Evolutionary conservation across 768 basidiomycete species (phyloP).

Genomic region (Terana coerulea): DNA sequence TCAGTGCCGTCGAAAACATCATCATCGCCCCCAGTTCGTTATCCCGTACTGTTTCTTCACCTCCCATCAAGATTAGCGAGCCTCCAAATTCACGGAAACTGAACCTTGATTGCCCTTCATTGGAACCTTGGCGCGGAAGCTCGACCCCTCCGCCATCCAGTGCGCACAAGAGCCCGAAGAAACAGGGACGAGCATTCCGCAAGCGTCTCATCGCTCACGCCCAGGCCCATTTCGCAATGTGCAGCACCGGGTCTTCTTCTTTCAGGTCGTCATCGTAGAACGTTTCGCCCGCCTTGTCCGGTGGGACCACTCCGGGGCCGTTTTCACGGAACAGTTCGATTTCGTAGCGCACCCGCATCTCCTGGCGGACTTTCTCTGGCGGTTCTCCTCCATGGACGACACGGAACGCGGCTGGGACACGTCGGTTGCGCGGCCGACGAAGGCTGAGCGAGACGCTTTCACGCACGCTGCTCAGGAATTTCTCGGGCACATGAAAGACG

Average conservation of each 20-base stretch:
- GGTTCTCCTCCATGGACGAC: neutral
- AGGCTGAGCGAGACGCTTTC: too few relatives aligned
- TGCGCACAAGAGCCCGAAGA: too few relatives aligned
- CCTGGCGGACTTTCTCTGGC: slow-evolving; percentile 3
- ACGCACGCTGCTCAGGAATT: too few relatives aligned
- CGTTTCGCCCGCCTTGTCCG: slow-evolving; percentile 11
- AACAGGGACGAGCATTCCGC: neutral
- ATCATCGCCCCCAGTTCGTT: too few relatives aligned
- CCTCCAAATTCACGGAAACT: neutral
- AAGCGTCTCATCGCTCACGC: neutral
- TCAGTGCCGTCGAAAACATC: neutral
- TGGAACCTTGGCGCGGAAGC: neutral
- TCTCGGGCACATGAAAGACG: too few relatives aligned
- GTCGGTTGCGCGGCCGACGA: too few relatives aligned
- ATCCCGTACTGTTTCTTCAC: too few relatives aligned
- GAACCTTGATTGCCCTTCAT: neutral
- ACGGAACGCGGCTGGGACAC: slow-evolving; percentile 2
- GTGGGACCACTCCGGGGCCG: slow-evolving; percentile 1
- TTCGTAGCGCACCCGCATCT: neutral
- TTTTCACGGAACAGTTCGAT: neutral
- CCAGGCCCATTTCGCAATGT: neutral
- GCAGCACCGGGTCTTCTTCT: slow-evolving; percentile 25
- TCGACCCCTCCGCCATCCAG: too few relatives aligned
- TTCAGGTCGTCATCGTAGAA: slow-evolving; percentile 27
- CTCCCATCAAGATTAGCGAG: neutral